Conservation (phyloP, 305 asterid genomes). For the Striga hermonthica region DNA sequence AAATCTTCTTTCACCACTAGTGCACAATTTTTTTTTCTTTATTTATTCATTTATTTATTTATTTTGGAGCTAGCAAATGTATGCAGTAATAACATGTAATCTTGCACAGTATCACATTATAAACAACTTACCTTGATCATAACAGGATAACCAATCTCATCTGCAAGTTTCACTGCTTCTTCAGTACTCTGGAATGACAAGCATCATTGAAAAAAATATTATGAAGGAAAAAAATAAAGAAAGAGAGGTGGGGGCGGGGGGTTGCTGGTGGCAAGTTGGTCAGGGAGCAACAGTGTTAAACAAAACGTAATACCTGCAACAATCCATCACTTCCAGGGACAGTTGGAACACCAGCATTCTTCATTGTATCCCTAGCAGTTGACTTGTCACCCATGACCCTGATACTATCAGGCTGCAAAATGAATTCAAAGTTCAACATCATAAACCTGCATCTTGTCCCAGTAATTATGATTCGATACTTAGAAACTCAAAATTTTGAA, state of each 20-base stretch:
- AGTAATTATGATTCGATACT: neutral
- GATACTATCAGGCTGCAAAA: conserved; percentile 89
- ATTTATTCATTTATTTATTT: too few relatives aligned
- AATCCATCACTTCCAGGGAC: conserved; percentile 99
- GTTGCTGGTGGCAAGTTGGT: neutral
- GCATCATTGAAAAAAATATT: neutral
- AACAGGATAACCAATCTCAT: conserved; percentile 87
- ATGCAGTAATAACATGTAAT: conserved; percentile 18
- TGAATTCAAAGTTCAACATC: conserved; percentile 27
- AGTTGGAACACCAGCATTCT: conserved; percentile 99
- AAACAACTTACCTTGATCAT: conserved; percentile 82
- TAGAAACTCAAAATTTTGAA: conserved; percentile 26
- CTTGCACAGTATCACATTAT: conserved; percentile 8
- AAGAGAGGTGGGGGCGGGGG: neutral
- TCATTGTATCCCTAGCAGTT: conserved; percentile 98
- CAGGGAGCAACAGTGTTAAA: conserved; percentile 16
- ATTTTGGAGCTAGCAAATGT: conserved; percentile 8
- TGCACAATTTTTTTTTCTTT: conserved; percentile 1
- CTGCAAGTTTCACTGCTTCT: conserved; percentile 81
- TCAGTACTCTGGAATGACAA: conserved; percentile 66
- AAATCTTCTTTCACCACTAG: conserved; percentile 18
- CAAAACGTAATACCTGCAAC: conserved; percentile 51
- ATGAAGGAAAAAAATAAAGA: neutral
- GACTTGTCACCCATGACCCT: conserved; percentile 99
- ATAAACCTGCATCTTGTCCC: neutral